Conservation (phyloP, 768 basidiomycete species). For the Podaxis mareebaensis region DNA sequence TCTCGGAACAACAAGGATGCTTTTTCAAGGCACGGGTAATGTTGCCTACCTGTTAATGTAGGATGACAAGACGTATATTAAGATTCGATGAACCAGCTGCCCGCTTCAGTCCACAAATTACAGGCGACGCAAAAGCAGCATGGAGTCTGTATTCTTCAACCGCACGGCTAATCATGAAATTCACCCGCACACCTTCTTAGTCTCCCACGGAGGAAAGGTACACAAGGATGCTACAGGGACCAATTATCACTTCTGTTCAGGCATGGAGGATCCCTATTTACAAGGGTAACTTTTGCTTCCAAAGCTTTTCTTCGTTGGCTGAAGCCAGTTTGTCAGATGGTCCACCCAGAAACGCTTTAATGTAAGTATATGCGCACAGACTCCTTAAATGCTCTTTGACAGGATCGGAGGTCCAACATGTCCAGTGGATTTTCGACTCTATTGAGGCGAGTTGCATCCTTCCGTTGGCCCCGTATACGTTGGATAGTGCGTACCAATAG, state of each 20-base stretch:
- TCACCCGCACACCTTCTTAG: not conserved
- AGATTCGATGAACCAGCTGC: constrained; percentile 22
- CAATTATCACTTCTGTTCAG: constrained; percentile 38
- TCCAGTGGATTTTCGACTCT: constrained; percentile 9
- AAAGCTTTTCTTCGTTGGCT: not conserved
- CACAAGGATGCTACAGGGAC: constrained; percentile 1
- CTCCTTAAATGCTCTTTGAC: not conserved
- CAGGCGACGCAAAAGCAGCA: constrained; percentile 24
- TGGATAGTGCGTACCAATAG: not conserved
- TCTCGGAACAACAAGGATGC: not conserved
- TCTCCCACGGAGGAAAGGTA: not conserved
- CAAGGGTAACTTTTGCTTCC: constrained; percentile 28
- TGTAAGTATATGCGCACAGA: constrained; percentile 1
- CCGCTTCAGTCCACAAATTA: constrained; percentile 40
- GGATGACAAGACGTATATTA: not conserved
- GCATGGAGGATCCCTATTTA: constrained; percentile 36
- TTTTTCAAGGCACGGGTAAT: constrained; percentile 8
- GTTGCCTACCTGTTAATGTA: not conserved
- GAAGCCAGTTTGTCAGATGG: constrained; percentile 4
- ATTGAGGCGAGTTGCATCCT: not conserved
- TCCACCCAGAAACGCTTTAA: not conserved
- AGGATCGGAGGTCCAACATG: not conserved
- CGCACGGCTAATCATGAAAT: not conserved
- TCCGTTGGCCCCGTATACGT: not conserved
- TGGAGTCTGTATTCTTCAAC: constrained; percentile 31